A percentile compares a stretch with the other conserved stretches of the same genome.
phyloP scores from a whole-genome alignment of 108 stramenopile species.

The Skeletonema grethae region DNA sequence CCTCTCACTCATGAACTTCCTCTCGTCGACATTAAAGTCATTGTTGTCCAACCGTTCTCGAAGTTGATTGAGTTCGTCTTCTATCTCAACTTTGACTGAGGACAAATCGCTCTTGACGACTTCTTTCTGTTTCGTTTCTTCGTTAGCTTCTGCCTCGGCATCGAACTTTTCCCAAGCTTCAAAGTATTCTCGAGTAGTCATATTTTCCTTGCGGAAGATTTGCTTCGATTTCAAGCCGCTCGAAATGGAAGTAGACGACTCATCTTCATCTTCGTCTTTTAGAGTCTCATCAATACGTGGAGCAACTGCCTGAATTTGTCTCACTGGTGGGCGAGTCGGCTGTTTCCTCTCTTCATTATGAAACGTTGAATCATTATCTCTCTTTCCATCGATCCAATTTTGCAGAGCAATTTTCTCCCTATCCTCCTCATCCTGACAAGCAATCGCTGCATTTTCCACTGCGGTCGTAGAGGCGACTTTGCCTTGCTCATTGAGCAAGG shows the following conservation, averaged over 20 bases:
- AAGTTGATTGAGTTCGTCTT: constrained; percentile 24
- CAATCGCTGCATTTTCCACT: background rate
- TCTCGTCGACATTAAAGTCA: constrained; percentile 21
- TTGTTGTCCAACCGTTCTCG: constrained; percentile 26
- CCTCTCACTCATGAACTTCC: constrained; percentile 35
- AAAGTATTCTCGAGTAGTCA: constrained; percentile 53
- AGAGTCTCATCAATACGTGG: constrained; percentile 5
- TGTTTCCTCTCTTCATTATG: background rate
- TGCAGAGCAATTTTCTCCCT: constrained; percentile 24
- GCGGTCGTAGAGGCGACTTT: constrained; percentile 26
- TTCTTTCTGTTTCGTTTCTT: constrained; percentile 10
- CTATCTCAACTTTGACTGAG: background rate
- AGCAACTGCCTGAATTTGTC: constrained; percentile 3
- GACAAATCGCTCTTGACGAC: background rate
- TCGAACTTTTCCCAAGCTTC: constrained; percentile 62
- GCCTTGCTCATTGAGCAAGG: constrained; percentile 13
- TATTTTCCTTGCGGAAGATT: constrained; percentile 26
- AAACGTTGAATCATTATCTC: background rate
- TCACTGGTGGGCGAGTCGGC: background rate
- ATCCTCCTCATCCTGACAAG: constrained; percentile 27
- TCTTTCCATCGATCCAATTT: constrained; percentile 19
- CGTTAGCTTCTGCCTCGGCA: constrained; percentile 32
- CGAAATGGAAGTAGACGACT: background rate
- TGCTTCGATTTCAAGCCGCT: constrained; percentile 7
- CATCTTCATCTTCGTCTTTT: constrained; percentile 1